phyloP scores from a whole-genome alignment of 495 filamentous ascomycete species.

The Mycothermus thermophilus region DNA sequence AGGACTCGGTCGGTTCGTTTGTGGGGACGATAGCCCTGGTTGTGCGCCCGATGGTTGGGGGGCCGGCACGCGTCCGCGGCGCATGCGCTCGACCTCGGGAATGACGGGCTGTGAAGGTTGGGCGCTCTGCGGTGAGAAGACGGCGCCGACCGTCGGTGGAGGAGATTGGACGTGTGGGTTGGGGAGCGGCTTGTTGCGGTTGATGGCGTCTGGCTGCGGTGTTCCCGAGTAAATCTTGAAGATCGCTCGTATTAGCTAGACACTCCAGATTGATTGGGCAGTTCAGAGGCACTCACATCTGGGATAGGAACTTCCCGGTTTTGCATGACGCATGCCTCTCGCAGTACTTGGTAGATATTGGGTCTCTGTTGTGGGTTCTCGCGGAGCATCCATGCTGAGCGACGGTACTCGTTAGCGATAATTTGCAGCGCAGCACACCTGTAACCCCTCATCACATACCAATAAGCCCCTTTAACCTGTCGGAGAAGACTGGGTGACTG shows the following conservation, averaged over 20 bases:
- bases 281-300: slow-evolving; percentile 49
- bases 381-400: slow-evolving; percentile 71
- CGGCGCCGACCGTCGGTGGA: slow-evolving; percentile 53
- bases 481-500: slow-evolving; percentile 73
- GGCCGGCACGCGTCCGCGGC: slow-evolving; percentile 67
- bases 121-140: slow-evolving; percentile 52
- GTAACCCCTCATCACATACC: no score
- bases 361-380: slow-evolving; percentile 72
- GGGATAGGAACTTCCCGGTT: slow-evolving; percentile 78
- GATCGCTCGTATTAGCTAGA: slow-evolving; percentile 6
- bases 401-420: slow-evolving; percentile 7
- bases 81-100: slow-evolving; percentile 90
- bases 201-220: slow-evolving; percentile 29
- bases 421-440: no score
- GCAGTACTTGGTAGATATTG: slow-evolving; percentile 85
- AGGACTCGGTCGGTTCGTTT: slow-evolving; percentile 47
- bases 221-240: slow-evolving; percentile 68
- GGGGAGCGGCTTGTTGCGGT: slow-evolving; percentile 11
- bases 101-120: slow-evolving; percentile 57
- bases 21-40: no score
- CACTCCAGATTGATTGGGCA: background rate
- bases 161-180: slow-evolving; percentile 21
- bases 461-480: slow-evolving; percentile 80
- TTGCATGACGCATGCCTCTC: slow-evolving; percentile 77
- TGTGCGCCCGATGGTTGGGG: slow-evolving; percentile 24